Percentiles rank a stretch among this genome's conserved stretches.
phyloP scores from a whole-genome alignment of 75 land plant species.

The Picea sitchensis region DNA sequence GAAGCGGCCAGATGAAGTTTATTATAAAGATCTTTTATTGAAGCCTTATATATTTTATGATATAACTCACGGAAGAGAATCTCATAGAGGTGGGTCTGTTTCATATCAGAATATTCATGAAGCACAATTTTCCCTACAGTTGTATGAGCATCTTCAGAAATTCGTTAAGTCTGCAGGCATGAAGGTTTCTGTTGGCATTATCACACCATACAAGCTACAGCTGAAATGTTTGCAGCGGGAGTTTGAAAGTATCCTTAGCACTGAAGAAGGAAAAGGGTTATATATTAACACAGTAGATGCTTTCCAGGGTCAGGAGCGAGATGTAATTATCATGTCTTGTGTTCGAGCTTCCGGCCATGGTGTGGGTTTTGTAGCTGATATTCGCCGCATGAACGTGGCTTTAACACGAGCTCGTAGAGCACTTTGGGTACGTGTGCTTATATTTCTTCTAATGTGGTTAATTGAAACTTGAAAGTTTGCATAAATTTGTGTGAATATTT shows the following conservation, averaged over 20 bases:
- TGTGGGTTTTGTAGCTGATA: slow-evolving; percentile 98
- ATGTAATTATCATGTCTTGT: slow-evolving; percentile 99
- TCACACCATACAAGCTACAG: slow-evolving; percentile 97
- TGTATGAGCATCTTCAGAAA: slow-evolving; percentile 91
- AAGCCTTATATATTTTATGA: slow-evolving; percentile 91
- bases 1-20: slow-evolving; percentile 72
- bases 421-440: slow-evolving; percentile 70
- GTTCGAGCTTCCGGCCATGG: slow-evolving; percentile 97
- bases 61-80: slow-evolving; percentile 90
- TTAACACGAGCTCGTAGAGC: slow-evolving; percentile 97
- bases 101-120: slow-evolving; percentile 94
- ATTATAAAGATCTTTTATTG: slow-evolving; percentile 78
- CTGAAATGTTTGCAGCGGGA: slow-evolving; percentile 86
- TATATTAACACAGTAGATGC: slow-evolving; percentile 99
- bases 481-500: not conserved
- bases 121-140: slow-evolving; percentile 73
- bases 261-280: slow-evolving; percentile 80
- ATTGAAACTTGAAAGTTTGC: not conserved
- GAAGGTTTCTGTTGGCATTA: slow-evolving; percentile 88
- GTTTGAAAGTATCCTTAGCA: slow-evolving; percentile 64
- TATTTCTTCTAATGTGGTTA: not conserved
- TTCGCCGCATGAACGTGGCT: slow-evolving; percentile 99
- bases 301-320: slow-evolving; percentile 98
- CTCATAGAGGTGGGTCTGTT: slow-evolving; percentile 90
- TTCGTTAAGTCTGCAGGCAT: slow-evolving; percentile 39